Base-by-base conservation (phyloP, 164 flowering plant species). In the Vitis amurensis region DNA sequence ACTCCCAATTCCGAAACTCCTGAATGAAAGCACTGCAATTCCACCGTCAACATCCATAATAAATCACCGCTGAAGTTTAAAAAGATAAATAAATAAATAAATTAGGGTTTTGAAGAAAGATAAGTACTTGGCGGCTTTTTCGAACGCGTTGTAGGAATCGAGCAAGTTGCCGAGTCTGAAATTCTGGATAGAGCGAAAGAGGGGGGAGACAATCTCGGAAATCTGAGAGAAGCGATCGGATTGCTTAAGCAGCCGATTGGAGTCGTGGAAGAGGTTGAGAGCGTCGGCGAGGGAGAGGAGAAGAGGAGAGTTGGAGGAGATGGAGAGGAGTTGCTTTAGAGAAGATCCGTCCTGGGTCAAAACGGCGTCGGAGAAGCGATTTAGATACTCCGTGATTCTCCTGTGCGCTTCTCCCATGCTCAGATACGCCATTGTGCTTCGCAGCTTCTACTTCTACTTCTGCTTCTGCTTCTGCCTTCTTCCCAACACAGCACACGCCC, bases 401-500 rank as follows among this genome's bases (percentile, higher is more conserved):
- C 97, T 63, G 85, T 93, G 94, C 0, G 97, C 89, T 81, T 92
- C 98, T 10, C 95, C 99, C 94, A 96, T 93, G 91, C 98, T 93
- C 30, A 84, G 10, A 66, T 88, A 90, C 77, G 95, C 94, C 88
- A 83, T 85, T 53, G 55, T 7, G 48, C 11, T 37, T 37, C 44
- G 7, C 29, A 15, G 37, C 56, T 60, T 50, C 63, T 50, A 17
- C 17, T 17, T n/a, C n/a, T n/a, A 1, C 68, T 23, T 47, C 15
- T 55, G 13, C 50, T 59, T 59, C 67, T 15, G 44, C 17, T 37
- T 55, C 60, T 15, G 11, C 51, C 8, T 23, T 23, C 27, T 23
- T 37, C 44, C 44, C 44, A 31, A 37, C 7, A 37, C 44, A 37
- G 44, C 44, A 37, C 44, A 37, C 44, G 6, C 7, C 4, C 44